Evolutionary conservation across 2,329 filamentous ascomycete genomes (phyloP).

Genomic region (Phialophora macrospora): DNA sequence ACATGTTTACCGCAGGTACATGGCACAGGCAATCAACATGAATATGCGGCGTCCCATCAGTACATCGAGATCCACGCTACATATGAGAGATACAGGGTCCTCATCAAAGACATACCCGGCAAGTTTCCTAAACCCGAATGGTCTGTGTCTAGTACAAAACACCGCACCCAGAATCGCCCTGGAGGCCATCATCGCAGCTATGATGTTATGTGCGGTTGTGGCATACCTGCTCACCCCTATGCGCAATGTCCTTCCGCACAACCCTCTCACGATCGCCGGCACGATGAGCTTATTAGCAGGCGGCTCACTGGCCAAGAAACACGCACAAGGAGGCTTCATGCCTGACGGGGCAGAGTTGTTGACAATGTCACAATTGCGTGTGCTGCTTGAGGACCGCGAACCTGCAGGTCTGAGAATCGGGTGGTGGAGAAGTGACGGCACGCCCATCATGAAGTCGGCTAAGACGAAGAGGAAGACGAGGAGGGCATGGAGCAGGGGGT

Average conservation of each 20-base stretch:
- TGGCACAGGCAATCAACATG: constrained; percentile 28
- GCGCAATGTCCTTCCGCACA: constrained; percentile 25
- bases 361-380: no score
- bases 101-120: no score
- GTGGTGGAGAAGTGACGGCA: no score
- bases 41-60: constrained; percentile 25
- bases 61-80: not conserved
- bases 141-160: no score
- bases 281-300: constrained; percentile 33
- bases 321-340: not conserved
- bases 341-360: not conserved
- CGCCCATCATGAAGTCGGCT: no score
- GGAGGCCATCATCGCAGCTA: constrained; percentile 23
- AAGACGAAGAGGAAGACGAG: no score
- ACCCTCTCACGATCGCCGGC: constrained; percentile 31
- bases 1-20: constrained; percentile 30
- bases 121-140: no score
- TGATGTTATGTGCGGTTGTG: constrained; percentile 22
- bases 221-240: constrained; percentile 20
- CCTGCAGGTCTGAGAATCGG: no score
- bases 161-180: constrained; percentile 25
- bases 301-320: not conserved
- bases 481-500: no score
- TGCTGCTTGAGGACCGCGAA: no score
- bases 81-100: no score